Evolutionary conservation across 257 asterid species (phyloP), one percentile per base, ranked within the genome.

Genomic region (Osmanthus fragrans): DNA sequence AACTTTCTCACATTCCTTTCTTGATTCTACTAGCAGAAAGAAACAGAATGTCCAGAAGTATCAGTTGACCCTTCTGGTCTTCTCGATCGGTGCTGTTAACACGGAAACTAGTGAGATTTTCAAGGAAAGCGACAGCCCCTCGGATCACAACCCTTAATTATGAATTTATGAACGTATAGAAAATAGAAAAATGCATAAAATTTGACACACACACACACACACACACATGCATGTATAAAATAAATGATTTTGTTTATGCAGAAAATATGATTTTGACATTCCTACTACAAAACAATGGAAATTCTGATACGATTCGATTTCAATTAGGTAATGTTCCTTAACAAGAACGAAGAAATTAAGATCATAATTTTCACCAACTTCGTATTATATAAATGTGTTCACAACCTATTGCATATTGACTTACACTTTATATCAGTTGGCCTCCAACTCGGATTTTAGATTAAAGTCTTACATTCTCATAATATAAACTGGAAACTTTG

Each of bases 331-430:
- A 73, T 76, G 47, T 71, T 60, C 54, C 76, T 80, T 78, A 51
- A 76, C 72, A 81, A 78, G 54, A 70, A 70, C 79, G 76, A 74
- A 71, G 76, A 76, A 69, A 54, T 77, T 72, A 37, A 80, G 76
- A 74, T 69, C 81, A 76, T 71, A 65, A 69, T 79, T 74, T 76
- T 83, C 34, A 76, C 84, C 87, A 21, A 83, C 82, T 80, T 82
- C 80, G 51, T 72, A 42, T 64, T 32, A 67, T 34, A 63, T 72
- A 66, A 6, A 27, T 8, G 30, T 7, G n/a, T 73, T 56, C 9
- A 65, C 56, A 73, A 39, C 33, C 70, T 45, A 29, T 71, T 80
- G 45, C 21, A 13, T 71, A 29, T 83, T 80, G 82, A 85, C 81
- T 75, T 80, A 21, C 13, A 32, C 42, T 77, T 58, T 63, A 32